These are phyloP conservation scores for Aspergillus sclerotioniger DNA, from an alignment of 495 filamentous ascomycete genomes.

Conservation along the genomic window DNA sequence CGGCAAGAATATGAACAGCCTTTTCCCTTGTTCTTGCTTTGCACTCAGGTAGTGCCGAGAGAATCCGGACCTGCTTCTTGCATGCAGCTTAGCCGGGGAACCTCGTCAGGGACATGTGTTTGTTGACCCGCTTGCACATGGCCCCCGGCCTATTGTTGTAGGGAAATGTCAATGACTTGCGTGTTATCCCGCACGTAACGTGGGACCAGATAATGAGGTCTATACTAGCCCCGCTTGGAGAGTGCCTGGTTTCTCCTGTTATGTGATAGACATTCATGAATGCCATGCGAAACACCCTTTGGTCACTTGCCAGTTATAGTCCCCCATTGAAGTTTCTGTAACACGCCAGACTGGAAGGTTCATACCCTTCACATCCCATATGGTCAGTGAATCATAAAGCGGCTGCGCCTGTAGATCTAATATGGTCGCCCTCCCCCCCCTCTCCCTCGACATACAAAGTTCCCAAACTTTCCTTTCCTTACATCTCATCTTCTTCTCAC, in stretches of 20 bases:
- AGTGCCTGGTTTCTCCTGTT: neutral
- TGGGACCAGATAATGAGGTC: neutral
- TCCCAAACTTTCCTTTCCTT: neutral
- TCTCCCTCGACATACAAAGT: neutral
- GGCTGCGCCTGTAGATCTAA: too few relatives aligned
- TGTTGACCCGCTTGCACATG: neutral
- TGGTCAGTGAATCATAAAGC: neutral
- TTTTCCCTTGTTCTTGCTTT: too few relatives aligned
- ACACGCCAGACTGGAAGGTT: too few relatives aligned
- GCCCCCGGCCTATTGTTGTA: neutral
- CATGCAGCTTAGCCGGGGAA: too few relatives aligned
- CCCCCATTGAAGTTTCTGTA: too few relatives aligned
- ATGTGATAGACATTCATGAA: too few relatives aligned
- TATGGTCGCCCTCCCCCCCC: too few relatives aligned
- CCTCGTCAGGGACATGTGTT: neutral
- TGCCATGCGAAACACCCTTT: too few relatives aligned
- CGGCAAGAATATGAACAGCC: too few relatives aligned
- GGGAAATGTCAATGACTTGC: neutral
- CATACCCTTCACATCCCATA: neutral
- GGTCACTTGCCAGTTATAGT: too few relatives aligned
- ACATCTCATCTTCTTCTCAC: neutral
- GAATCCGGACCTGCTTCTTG: too few relatives aligned
- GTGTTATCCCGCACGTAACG: neutral
- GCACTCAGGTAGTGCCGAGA: too few relatives aligned
- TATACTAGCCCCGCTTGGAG: neutral